phyloP scores from a whole-genome alignment of 305 asterid genomes.

The Caryopteris hybrid region DNA sequence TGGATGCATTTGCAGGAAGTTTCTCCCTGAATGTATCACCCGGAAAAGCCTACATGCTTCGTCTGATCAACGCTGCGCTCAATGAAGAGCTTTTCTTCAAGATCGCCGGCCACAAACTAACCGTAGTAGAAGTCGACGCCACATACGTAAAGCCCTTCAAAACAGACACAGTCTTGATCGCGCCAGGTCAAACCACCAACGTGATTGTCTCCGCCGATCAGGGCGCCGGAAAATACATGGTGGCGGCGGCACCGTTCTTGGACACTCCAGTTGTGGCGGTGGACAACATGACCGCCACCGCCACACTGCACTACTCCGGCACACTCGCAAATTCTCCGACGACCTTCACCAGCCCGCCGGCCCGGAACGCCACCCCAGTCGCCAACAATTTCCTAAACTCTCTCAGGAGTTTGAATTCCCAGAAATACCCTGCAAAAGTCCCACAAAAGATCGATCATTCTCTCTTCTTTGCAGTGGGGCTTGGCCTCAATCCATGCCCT shows the following conservation, averaged over 20 bases:
- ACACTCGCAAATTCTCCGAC: conserved; percentile 34
- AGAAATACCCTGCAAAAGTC: conserved; percentile 39
- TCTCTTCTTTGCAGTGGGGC: conserved; percentile 42
- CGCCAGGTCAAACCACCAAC: conserved; percentile 59
- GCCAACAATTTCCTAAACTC: conserved; percentile 41
- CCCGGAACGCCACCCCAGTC: conserved; percentile 42
- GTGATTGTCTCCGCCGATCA: conserved; percentile 37
- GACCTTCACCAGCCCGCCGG: conserved; percentile 25
- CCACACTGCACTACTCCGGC: conserved; percentile 52
- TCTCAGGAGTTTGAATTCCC: conserved; percentile 40
- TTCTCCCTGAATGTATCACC: conserved; percentile 40
- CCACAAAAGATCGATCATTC: conserved; percentile 37
- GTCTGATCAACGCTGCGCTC: conserved; percentile 58
- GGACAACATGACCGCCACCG: conserved; percentile 56
- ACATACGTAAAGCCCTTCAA: conserved; percentile 55
- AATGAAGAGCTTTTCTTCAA: conserved; percentile 61
- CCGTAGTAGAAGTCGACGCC: conserved; percentile 61
- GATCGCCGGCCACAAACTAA: conserved; percentile 55
- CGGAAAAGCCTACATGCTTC: conserved; percentile 49
- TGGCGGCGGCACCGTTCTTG: conserved; percentile 46
- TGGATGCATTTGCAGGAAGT: conserved; percentile 21
- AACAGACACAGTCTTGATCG: conserved; percentile 38
- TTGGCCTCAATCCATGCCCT: conserved; percentile 50
- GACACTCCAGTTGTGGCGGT: conserved; percentile 43
- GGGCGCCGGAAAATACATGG: conserved; percentile 42